Evolutionary conservation across 2,329 filamentous ascomycete genomes (phyloP), one percentile per base, ranked within the genome.

Genomic region (Xylaria sp.): DNA sequence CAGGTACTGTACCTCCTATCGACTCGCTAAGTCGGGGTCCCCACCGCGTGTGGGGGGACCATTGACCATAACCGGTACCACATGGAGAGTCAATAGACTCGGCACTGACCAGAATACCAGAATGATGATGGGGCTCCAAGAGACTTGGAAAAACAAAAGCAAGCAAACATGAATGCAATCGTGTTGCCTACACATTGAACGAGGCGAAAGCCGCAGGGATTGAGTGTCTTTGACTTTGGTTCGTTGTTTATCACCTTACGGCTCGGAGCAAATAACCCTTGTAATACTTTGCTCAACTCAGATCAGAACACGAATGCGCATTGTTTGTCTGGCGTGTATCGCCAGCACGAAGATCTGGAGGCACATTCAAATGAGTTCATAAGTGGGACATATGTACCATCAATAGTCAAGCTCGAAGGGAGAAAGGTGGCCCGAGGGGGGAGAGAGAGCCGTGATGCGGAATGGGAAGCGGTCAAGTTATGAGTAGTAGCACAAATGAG

Each of bases 11-110:
- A 57, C 36, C 53, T 41, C 34, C 53, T 41, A 39, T 41, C 53
- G 60, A 62, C 59, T 70, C 67, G 65, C 60, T 66, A 67, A 57
- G 63, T 57, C 63, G 70, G 69, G 67, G 63, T 65, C 68, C 69
- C 74, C 68, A 73, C 73, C 63, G 65, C 43, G 73, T 76, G 75
- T 75, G 75, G 75, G 75, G 74, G 74, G 62, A 60, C 67, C 66
- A 70, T 63, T 68, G 66, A 41, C 57, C 53, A 60, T 57, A 56
- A 56, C 61, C 68, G 23, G 45, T 10, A 50, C 46, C 46, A 60
- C 39, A 63, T 61, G 59, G 53, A 59, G 48, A 60, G 59, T 59
- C 55, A 57, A 63, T 67, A 60, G 65, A 60, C 59, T 63, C 63
- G 66, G 55, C 63, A 68, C 72, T 74, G 74, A 71, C 46, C 60